phyloP scores from a whole-genome alignment of 1,284 basidiomycete species.

The Trametes versicolor region DNA sequence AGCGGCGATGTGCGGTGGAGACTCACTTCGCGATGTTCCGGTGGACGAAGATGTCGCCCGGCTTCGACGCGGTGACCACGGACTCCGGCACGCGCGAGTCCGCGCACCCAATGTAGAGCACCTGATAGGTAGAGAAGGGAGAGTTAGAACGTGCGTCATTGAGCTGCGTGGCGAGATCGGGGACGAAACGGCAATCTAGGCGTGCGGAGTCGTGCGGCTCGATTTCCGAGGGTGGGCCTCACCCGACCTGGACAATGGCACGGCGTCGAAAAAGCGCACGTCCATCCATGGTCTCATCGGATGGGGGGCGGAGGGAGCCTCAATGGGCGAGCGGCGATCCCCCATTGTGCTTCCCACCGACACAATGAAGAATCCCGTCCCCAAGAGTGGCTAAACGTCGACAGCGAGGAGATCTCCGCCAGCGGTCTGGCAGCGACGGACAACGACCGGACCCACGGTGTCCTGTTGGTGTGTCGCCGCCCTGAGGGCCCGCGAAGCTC shows the following conservation, averaged over 20 bases:
- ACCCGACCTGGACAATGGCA: neutral
- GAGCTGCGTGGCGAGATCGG: neutral
- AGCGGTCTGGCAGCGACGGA: neutral
- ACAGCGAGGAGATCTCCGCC: neutral
- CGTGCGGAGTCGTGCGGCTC: neutral
- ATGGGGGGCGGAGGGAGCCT: neutral
- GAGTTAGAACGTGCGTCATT: slow-evolving; percentile 7
- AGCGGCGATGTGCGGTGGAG: slow-evolving; percentile 25
- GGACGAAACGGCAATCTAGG: neutral
- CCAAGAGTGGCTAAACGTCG: neutral
- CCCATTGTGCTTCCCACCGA: too few relatives aligned
- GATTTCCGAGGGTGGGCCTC: neutral
- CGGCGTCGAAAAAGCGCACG: neutral
- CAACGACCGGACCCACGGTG: neutral
- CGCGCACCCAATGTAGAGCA: slow-evolving; percentile 81
- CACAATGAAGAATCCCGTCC: too few relatives aligned
- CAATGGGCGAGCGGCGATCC: too few relatives aligned
- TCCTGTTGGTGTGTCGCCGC: neutral
- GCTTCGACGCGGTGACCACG: slow-evolving; percentile 61
- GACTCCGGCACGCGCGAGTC: slow-evolving; percentile 76
- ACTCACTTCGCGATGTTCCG: slow-evolving; percentile 72
- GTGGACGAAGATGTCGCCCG: slow-evolving; percentile 78
- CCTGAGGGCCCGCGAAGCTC: neutral
- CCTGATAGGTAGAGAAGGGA: slow-evolving; percentile 42
- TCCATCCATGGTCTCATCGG: neutral